Evolutionary conservation across 2,329 filamentous ascomycete genomes (phyloP), one percentile per base, ranked within the genome.

Genomic region (Cyphellophora attinorum): DNA sequence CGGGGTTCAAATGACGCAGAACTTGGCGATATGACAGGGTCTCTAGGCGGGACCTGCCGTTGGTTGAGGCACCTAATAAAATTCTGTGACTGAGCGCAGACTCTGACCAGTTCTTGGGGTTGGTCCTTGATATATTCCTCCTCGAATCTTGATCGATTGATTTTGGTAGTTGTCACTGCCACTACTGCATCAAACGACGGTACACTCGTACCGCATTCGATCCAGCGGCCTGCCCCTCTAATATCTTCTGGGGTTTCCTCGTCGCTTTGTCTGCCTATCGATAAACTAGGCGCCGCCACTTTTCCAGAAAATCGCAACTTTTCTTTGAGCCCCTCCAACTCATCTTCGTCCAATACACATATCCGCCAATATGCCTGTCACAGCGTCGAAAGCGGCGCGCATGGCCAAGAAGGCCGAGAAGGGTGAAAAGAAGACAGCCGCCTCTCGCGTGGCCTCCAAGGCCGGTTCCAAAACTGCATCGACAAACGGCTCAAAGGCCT

Each of bases 361-460:
- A 32, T 15, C 38, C 35, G 47, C 41, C 55, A 62, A 45, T 31
- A 79, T 79, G 76, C 40, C 42, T 30, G 74, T 79, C 48, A 79
- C 76, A 53, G 74, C 76, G 55, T 79, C 75, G 41, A 80, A 80
- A 62, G 76, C 75, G 51, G 76, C 76, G 55, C 74, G 76, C 56
- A 58, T 78, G 60, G 76, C 76, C 49, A 79, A 79, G 67, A 81
- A 80, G 62, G 74, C 74, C 56, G 76, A 79, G 51, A 88, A 71
- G 60, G 37, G 33, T 15, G 37, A 35, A 10, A 46, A 46, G 34
- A 74, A 89, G 74, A 80, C 80, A 14, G 73, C 77, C 45, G 74
- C 79, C 50, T 79, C 76, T 35, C 82, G 80, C 65, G 68, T 77
- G 48, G 74, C 74, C 45, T 83, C 81, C 56, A 81, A 83, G 64